A percentile compares a stretch with the other conserved stretches of the same genome.
phyloP scores from a whole-genome alignment of 768 basidiomycete species.

The Fomitopsis pulvina region DNA sequence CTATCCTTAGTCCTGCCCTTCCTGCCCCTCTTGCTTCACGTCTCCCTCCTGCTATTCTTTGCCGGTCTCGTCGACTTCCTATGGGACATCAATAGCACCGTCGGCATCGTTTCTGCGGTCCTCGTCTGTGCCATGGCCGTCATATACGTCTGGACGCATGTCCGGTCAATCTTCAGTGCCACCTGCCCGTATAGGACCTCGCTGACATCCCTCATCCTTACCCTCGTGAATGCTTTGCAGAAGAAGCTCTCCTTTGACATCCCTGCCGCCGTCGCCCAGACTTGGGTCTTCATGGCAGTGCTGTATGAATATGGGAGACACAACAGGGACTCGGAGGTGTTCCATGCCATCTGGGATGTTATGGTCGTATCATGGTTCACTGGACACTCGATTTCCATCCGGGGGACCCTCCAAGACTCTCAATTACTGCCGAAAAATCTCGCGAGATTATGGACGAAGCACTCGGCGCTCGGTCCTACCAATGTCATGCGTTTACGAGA shows the following conservation, averaged over 20 bases:
- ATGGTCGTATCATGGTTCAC: background rate
- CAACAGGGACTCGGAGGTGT: background rate
- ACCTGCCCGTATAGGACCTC: constrained; percentile 18
- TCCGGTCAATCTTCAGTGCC: constrained; percentile 10
- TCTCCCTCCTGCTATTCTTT: constrained; percentile 47
- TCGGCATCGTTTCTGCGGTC: constrained; percentile 7
- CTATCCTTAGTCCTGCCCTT: constrained; percentile 27
- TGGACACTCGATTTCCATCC: background rate
- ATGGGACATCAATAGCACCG: constrained; percentile 18
- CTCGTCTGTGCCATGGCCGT: constrained; percentile 7
- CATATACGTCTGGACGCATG: constrained; percentile 12
- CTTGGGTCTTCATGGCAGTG: background rate
- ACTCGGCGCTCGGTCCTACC: background rate
- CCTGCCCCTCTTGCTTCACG: constrained; percentile 44
- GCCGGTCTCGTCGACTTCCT: constrained; percentile 41
- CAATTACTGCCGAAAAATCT: background rate
- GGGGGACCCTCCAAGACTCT: background rate
- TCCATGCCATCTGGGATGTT: background rate
- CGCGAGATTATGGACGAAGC: background rate
- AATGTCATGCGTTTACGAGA: background rate
- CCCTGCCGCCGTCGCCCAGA: background rate
- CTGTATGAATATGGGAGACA: background rate
- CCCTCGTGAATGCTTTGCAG: background rate
- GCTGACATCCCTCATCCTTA: constrained; percentile 3
- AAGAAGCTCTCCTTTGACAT: background rate